Percentiles rank a stretch among this genome's conserved stretches.
phyloP scores from a whole-genome alignment of 2,329 filamentous ascomycete species.

The Fusarium avenaceum region DNA sequence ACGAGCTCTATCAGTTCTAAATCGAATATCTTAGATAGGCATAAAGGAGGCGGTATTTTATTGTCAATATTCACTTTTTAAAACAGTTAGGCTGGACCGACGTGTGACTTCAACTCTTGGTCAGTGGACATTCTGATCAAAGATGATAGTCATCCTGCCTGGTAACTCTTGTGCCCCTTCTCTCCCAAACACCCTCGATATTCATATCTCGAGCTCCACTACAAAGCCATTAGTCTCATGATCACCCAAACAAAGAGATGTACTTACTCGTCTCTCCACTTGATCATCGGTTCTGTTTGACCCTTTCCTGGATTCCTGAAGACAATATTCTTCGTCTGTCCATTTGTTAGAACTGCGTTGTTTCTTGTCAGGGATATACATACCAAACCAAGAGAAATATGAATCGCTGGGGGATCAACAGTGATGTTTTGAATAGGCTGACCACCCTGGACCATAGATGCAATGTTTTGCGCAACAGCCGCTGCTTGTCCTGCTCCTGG shows the following conservation, averaged over 20 bases:
- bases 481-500: slow-evolving; percentile 40
- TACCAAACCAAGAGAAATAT: slow-evolving; percentile 45
- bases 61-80: no score
- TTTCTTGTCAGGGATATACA: fast-evolving
- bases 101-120: no score
- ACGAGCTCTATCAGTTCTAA: no score
- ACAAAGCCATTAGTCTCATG: neutral
- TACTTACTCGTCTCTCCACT: slow-evolving; percentile 46
- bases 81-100: no score
- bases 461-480: slow-evolving; percentile 45
- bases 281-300: slow-evolving; percentile 37
- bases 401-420: slow-evolving; percentile 42
- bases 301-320: slow-evolving; percentile 45
- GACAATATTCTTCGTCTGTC: slow-evolving; percentile 46
- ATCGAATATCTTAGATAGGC: no score
- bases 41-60: no score
- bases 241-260: no score
- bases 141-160: slow-evolving; percentile 44
- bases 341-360: neutral
- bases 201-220: slow-evolving; percentile 46
- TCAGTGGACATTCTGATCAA: slow-evolving; percentile 3
- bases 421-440: slow-evolving; percentile 27
- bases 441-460: slow-evolving; percentile 37
- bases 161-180: slow-evolving; percentile 38
- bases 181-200: slow-evolving; percentile 42